Base-by-base conservation (phyloP, 2,329 filamentous ascomycete genomes). In the Fusarium odoratissimum region DNA sequence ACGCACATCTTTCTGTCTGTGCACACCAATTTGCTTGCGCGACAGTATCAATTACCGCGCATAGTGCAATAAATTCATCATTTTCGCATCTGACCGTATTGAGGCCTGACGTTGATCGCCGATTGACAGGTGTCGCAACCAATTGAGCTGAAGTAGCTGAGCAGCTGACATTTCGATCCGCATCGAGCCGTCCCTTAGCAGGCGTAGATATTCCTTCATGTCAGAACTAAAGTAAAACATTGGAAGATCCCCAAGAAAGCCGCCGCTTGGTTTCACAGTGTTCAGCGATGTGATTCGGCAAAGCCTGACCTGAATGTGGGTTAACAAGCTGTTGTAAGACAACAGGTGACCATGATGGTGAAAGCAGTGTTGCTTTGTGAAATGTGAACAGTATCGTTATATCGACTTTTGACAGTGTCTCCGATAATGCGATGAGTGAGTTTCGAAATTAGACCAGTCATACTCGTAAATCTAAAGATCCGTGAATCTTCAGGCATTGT, bases 111-210 rank as follows among this genome's bases (percentile, higher is more conserved):
- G 23, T 37, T 37, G 58, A 45, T 51, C 44, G 35, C 58, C 42
- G 49, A 60, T 33, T 42, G 49, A 57, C 40, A 16, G 37, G 28
- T 41, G 40, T n/a, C 25, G 30, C 67, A 49, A n/a, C 71, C 66
- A 71, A 64, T 64, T 44, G 54, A 31, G 30, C 56, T 41, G 16
- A 30, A n/a, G 38, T 25, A 48, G 31, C 58, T 41, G 60, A 72
- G 58, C 61, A 54, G 49, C 51, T 52, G 37, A 40, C 48, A 51
- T 41, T 33, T 49, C 42, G 42, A 55, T 54, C 44, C 30, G 42
- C 37, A 59, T 33, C 40, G 40, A 25, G 35, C 30, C 30, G 62
- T 52, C 63, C 46, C 33, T 61, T 58, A 42, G 46, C 30, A 40
- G 35, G 23, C 14, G 14, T 30, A 54, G 33, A 31, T 35, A 21